Evolutionary conservation across 805 yeast genomes (phyloP).

Genomic region (Spencermartinsiella europaea): DNA sequence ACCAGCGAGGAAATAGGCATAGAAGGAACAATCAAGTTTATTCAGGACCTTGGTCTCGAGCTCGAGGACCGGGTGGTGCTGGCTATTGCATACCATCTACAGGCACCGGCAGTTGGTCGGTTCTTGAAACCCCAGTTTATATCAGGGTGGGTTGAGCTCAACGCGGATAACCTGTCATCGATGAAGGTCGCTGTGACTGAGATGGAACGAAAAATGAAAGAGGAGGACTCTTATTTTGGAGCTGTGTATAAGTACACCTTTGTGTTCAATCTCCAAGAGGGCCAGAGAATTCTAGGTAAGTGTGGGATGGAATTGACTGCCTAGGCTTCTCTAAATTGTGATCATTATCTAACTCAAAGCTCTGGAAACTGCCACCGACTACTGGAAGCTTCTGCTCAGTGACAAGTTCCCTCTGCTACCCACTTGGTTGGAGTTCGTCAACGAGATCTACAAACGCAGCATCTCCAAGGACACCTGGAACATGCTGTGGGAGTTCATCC

Average conservation of each 20-base stretch:
- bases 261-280: slow-evolving; percentile 55
- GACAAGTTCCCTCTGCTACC: slow-evolving; percentile 31
- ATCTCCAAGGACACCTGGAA: slow-evolving; percentile 79
- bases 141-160: slow-evolving; percentile 45
- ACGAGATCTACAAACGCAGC: slow-evolving; percentile 38
- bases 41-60: slow-evolving; percentile 60
- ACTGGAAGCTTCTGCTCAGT: slow-evolving; percentile 69
- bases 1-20: slow-evolving; percentile 49
- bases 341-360: slow-evolving; percentile 21
- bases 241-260: slow-evolving; percentile 68
- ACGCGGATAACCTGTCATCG: slow-evolving; percentile 32
- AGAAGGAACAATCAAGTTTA: slow-evolving; percentile 69
- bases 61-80: slow-evolving; percentile 73
- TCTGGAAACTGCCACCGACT: slow-evolving; percentile 59
- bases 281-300: slow-evolving; percentile 47
- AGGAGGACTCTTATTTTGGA: slow-evolving; percentile 39
- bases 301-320: not conserved
- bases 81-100: slow-evolving; percentile 63
- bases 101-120: slow-evolving; percentile 61
- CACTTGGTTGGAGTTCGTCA: slow-evolving; percentile 55
- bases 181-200: slow-evolving; percentile 43
- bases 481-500: slow-evolving; percentile 67
- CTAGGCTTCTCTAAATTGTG: too few species aligned
- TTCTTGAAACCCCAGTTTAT: slow-evolving; percentile 50
- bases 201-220: slow-evolving; percentile 32